Evolutionary conservation across 2,329 filamentous ascomycete species (phyloP), one percentile per base, ranked within the genome.

Genomic region (Shiraia sp.): DNA sequence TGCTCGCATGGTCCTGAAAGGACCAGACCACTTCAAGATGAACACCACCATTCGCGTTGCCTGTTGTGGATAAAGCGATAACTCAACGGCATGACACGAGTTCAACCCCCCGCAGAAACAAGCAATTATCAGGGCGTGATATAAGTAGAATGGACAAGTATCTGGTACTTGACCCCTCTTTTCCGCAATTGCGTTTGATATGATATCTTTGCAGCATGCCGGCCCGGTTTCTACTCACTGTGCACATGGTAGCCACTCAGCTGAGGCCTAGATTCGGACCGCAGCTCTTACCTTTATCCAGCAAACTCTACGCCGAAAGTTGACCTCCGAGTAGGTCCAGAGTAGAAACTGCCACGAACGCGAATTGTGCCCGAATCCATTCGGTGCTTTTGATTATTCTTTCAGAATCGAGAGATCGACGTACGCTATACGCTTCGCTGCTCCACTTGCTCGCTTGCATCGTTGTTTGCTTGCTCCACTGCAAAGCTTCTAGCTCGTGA

Each of bases 81-180:
- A 30, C 49, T 47, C 47, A 44, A 47, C 52, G 38, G 50, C 50
- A 56, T 43, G 41, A 51, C 36, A 49, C 52, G 49, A 48, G 43
- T 44, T 53, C 47, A 51, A 55, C 54, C 42, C 40, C 23, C 37
- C 32, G 26, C 42, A 45, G 32, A 44, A 40, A 49, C 35, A 44
- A 35, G 33, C 25, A 39, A 36, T 45, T 50, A 36, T 44, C 23
- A 47, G 40, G 30, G 33, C 33, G 23, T 38, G 36, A 41, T 53
- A 51, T 51, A 54, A 52, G 38, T 31, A 35, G 32, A 37, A 36
- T 31, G 34, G 40, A 23, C 16, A 47, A 23, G 42, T 53, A 50
- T 42, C 47, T 28, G 45, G 40, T 50, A 48, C 35, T 43, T 10
- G 40, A 38, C 41, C 40, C 47, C 33, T 50, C 36, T 37, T 35